These are phyloP conservation scores for Metrosideros polymorpha DNA, from an alignment of 441 rosid genomes.

Conservation along the genomic window DNA sequence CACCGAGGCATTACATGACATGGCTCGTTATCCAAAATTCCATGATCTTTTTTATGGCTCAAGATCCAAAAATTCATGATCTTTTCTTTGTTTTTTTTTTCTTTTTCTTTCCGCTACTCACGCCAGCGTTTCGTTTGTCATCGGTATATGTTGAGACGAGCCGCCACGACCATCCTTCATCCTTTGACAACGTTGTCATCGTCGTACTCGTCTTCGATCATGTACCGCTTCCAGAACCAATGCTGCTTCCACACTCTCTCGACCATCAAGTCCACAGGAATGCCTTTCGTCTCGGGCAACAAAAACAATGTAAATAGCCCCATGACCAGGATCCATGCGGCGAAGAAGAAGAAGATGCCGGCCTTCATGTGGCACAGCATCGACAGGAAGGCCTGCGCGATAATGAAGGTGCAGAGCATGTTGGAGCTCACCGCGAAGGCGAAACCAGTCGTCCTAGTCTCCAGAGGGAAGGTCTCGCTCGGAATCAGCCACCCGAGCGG, in stretches of 20 bases:
- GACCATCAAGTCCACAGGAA: constrained; percentile 23
- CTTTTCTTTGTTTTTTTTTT: too few relatives aligned
- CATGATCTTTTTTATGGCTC: too few relatives aligned
- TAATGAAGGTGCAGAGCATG: constrained; percentile 28
- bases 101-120: too few relatives aligned
- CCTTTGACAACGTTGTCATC: not conserved
- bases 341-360: constrained; percentile 44
- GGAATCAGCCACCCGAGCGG: constrained; percentile 46
- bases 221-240: constrained; percentile 37
- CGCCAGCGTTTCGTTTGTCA: too few relatives aligned
- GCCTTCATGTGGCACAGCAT: constrained; percentile 36
- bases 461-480: constrained; percentile 37
- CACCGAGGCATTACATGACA: too few relatives aligned
- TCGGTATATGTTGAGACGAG: too few relatives aligned
- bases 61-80: too few relatives aligned
- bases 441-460: constrained; percentile 23
- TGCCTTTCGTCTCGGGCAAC: constrained; percentile 42
- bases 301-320: constrained; percentile 21
- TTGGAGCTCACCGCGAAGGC: constrained; percentile 35
- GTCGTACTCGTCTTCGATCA: not conserved
- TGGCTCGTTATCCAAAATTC: too few relatives aligned
- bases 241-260: constrained; percentile 38
- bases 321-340: constrained; percentile 30
- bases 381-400: constrained; percentile 42
- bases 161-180: not conserved